Evolutionary conservation across 2,329 filamentous ascomycete genomes (phyloP).

Genomic region (Trichothecium roseum): DNA sequence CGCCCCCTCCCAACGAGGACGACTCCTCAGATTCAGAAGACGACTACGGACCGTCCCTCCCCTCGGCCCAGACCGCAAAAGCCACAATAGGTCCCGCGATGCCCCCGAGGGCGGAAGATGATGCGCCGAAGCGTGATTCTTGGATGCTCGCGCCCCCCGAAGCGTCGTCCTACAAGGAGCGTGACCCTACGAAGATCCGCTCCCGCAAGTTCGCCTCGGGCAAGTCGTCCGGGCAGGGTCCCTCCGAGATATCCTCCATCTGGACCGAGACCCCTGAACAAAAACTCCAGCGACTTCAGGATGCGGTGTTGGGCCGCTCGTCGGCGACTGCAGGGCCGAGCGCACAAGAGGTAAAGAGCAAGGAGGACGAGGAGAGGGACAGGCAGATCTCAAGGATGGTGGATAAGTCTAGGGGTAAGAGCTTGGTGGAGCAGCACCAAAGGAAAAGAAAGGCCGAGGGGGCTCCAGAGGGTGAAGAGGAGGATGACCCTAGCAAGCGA

Average conservation of each 20-base stretch:
- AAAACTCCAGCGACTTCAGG: slow-evolving; percentile 68
- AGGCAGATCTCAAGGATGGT: slow-evolving; percentile 36
- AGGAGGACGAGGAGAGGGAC: slow-evolving; percentile 46
- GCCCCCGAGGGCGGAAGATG: slow-evolving; percentile 18
- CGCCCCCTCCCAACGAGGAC: too few species aligned
- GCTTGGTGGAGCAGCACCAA: slow-evolving; percentile 49
- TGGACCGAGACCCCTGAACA: slow-evolving; percentile 92
- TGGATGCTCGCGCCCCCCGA: slow-evolving; percentile 71
- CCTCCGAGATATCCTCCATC: slow-evolving; percentile 39
- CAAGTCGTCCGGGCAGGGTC: slow-evolving; percentile 25
- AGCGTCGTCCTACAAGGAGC: slow-evolving; percentile 44
- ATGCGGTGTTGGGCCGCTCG: slow-evolving; percentile 68
- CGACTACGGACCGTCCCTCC: slow-evolving; percentile 36
- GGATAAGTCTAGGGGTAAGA: slow-evolving; percentile 44
- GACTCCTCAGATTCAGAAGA: slow-evolving; percentile 21
- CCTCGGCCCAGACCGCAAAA: slow-evolving; percentile 32
- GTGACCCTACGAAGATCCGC: slow-evolving; percentile 74
- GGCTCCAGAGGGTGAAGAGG: slow-evolving; percentile 42
- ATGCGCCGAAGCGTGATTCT: slow-evolving; percentile 61
- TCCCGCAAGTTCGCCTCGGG: slow-evolving; percentile 69
- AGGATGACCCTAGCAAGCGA: slow-evolving; percentile 84
- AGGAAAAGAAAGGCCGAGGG: slow-evolving; percentile 19
- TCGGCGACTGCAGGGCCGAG: slow-evolving; percentile 10
- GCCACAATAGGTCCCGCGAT: slow-evolving; percentile 26
- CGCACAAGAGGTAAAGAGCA: slow-evolving; percentile 26